Evolutionary conservation across 306 rosid genomes (phyloP), one percentile per base, ranked within the genome.

Genomic region (Cucurbita moschata): DNA sequence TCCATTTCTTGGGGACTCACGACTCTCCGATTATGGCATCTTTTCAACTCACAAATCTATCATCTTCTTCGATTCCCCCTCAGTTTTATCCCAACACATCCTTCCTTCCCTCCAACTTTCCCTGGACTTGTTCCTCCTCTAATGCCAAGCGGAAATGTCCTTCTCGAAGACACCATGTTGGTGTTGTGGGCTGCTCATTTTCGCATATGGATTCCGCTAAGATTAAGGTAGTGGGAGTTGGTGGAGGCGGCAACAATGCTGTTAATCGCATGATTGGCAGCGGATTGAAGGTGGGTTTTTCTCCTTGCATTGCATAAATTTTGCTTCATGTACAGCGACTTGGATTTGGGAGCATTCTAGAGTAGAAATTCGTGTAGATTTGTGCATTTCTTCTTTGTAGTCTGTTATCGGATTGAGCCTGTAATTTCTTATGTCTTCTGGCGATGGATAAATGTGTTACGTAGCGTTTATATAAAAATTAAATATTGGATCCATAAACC

Each of bases 191-290:
- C 70, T 90, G 96, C 73, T 90, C 91, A 39, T 88, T 82, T 76
- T 66, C 88, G 0, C 64, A 88, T 14, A 56, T 84, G 46, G 97
- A 92, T 56, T 80, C 86, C 14, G 98, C 99, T 60, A 94, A 80
- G 81, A 94, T 94, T 81, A 94, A 94, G 87, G 98, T 92, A 19
- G 87, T 92, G 8, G 98, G 98, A 4, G 89, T 92, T 54, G 98
- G 98, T 26, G 96, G 98, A 0, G 98, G 98, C 30, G 98, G 98
- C 37, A 92, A 88, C 87, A 90, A 92, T 83, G 96, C 96, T 26
- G 91, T 92, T 44, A 92, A 92, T 78, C 96, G 98, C 82, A 92
- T 92, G 98, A 90, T 92, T 82, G 92, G 91, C 72, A 88, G 93
- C 75, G 96, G 96, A 66, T 85, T 90, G 70, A 87, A 87, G 64